Percentiles rank a stretch among this genome's conserved stretches.
phyloP scores from a whole-genome alignment of 495 filamentous ascomycete species.

The Penicillium daleae region DNA sequence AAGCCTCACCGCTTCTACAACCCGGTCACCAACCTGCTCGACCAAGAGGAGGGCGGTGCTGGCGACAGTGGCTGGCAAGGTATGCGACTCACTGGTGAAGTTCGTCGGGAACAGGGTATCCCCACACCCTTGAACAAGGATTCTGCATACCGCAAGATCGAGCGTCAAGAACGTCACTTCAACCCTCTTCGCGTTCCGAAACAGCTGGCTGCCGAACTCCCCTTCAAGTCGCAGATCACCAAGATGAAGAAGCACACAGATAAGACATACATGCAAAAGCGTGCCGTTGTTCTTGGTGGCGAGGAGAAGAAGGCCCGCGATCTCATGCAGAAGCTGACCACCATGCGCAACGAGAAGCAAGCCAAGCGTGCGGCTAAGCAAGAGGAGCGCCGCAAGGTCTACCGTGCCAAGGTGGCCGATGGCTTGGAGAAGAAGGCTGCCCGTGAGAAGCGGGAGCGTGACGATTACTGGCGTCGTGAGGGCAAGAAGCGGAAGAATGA shows the following conservation, averaged over 20 bases:
- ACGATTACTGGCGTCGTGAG: slow-evolving; percentile 92
- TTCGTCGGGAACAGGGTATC: slow-evolving; percentile 75
- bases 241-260: slow-evolving; percentile 77
- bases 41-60: slow-evolving; percentile 38
- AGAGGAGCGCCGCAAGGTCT: slow-evolving; percentile 77
- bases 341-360: slow-evolving; percentile 86
- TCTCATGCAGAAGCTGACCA: slow-evolving; percentile 92
- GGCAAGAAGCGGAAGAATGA: slow-evolving; percentile 86
- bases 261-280: slow-evolving; percentile 90
- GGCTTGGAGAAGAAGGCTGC: slow-evolving; percentile 78
- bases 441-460: slow-evolving; percentile 85
- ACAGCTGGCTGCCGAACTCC: slow-evolving; percentile 80
- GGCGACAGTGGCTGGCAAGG: slow-evolving; percentile 67
- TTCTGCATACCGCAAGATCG: slow-evolving; percentile 80
- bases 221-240: slow-evolving; percentile 90
- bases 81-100: slow-evolving; percentile 95
- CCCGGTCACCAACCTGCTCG: slow-evolving; percentile 88
- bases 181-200: slow-evolving; percentile 90
- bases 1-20: slow-evolving; percentile 96
- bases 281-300: slow-evolving; percentile 78
- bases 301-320: slow-evolving; percentile 90
- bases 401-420: slow-evolving; percentile 79
- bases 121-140: slow-evolving; percentile 77
- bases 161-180: slow-evolving; percentile 82
- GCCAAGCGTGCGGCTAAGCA: slow-evolving; percentile 81